phyloP scores from a whole-genome alignment of 2,329 filamentous ascomycete species.

The Calonectria pteridis region DNA sequence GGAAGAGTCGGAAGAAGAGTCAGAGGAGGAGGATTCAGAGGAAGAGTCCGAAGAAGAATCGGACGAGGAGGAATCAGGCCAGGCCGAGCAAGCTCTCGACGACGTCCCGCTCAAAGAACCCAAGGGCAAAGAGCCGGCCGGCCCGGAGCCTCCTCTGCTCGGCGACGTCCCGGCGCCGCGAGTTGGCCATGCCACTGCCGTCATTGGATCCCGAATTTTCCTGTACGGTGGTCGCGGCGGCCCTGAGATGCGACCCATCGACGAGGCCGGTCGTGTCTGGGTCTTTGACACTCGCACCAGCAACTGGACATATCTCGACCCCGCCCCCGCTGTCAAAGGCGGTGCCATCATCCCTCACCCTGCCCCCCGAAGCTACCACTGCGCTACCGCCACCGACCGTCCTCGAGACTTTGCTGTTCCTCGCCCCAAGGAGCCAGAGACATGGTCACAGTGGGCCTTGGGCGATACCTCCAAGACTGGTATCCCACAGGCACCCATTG shows the following conservation, averaged over 20 bases:
- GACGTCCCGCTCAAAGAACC: slow-evolving; percentile 54
- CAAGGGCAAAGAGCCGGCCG: slow-evolving; percentile 57
- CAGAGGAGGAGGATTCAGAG: slow-evolving; percentile 26
- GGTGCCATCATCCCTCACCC: slow-evolving; percentile 62
- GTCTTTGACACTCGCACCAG: slow-evolving; percentile 75
- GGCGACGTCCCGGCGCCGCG: slow-evolving; percentile 73
- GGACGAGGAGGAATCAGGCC: slow-evolving; percentile 26
- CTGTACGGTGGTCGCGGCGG: slow-evolving; percentile 85
- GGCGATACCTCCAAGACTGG: slow-evolving; percentile 67
- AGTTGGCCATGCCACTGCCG: slow-evolving; percentile 78
- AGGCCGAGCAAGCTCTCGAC: slow-evolving; percentile 52
- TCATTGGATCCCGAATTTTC: slow-evolving; percentile 79
- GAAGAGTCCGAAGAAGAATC: slow-evolving; percentile 30
- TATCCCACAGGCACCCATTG: slow-evolving; percentile 70
- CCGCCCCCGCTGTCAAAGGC: slow-evolving; percentile 60
- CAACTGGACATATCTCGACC: slow-evolving; percentile 75
- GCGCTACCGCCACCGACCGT: slow-evolving; percentile 67
- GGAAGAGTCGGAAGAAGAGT: slow-evolving; percentile 40
- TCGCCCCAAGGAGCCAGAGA: slow-evolving; percentile 54
- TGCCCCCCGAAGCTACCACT: slow-evolving; percentile 78
- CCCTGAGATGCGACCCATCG: slow-evolving; percentile 75
- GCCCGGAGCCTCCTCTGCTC: slow-evolving; percentile 43
- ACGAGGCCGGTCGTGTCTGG: slow-evolving; percentile 83
- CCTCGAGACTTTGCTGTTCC: slow-evolving; percentile 63
- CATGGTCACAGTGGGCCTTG: slow-evolving; percentile 68